These are phyloP conservation scores for Eucalyptus sideroxylon DNA, from an alignment of 345 rosid species.

Conservation along the genomic window DNA sequence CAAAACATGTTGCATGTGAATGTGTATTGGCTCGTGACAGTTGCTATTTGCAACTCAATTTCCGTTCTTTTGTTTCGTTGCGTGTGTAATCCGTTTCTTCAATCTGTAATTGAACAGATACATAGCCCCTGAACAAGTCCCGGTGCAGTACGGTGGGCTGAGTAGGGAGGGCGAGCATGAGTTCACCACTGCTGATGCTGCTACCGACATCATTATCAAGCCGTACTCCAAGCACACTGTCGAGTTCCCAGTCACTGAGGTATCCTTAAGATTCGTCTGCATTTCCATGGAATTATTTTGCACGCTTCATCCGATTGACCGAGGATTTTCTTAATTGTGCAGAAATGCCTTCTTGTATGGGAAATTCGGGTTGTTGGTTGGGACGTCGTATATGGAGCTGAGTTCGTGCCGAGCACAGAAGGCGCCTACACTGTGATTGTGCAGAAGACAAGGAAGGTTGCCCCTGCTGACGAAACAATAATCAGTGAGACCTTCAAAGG, in stretches of 20 bases:
- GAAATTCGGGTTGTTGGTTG: slow-evolving; percentile 38
- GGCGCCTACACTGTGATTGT: slow-evolving; percentile 30
- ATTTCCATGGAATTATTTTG: background rate
- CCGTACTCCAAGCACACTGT: slow-evolving; percentile 18
- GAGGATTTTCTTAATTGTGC: background rate
- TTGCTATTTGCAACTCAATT: background rate
- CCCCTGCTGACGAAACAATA: slow-evolving; percentile 10
- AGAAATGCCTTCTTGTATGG: slow-evolving; percentile 18
- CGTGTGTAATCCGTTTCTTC: background rate
- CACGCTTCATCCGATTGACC: background rate
- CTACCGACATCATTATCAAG: slow-evolving; percentile 18
- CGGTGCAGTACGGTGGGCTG: slow-evolving; percentile 36
- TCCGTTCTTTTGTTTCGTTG: background rate
- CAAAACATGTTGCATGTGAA: background rate
- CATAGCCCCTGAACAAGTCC: slow-evolving; percentile 35
- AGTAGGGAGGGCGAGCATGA: slow-evolving; percentile 27
- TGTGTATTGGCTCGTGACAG: background rate
- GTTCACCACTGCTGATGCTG: slow-evolving; percentile 16
- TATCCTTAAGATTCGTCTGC: background rate
- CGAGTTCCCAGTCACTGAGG: slow-evolving; percentile 30
- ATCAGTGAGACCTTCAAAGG: slow-evolving; percentile 18
- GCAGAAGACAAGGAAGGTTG: slow-evolving; percentile 22
- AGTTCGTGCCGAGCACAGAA: slow-evolving; percentile 21
- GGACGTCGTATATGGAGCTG: slow-evolving; percentile 42
- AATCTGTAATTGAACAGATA: slow-evolving; percentile 8